These are phyloP conservation scores for Naganishia cerealis DNA, from an alignment of 1,284 basidiomycete genomes.

Conservation along the genomic window DNA sequence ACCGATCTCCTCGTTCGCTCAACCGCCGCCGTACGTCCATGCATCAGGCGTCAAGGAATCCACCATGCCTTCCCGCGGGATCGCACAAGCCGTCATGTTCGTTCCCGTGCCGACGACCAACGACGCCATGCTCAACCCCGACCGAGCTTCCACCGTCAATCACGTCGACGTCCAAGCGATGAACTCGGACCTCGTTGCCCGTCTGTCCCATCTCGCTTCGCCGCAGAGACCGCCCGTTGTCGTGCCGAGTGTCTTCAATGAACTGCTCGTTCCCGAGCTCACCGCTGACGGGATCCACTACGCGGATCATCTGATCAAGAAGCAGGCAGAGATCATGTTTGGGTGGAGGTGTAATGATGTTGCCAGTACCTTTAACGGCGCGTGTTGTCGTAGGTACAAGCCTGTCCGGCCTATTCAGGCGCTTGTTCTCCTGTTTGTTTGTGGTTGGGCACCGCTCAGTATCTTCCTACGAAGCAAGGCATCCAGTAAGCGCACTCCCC, in stretches of 20 bases:
- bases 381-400: conserved; percentile 78
- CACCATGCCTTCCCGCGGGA: conserved; percentile 39
- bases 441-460: conserved; percentile 63
- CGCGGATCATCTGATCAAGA: conserved; percentile 63
- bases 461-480: conserved; percentile 51
- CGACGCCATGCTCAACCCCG: conserved; percentile 65
- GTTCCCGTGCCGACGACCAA: conserved; percentile 76
- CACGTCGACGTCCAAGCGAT: conserved; percentile 78
- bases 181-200: conserved; percentile 76
- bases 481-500: conserved; percentile 48
- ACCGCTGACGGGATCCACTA: conserved; percentile 84
- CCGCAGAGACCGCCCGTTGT: conserved; percentile 55
- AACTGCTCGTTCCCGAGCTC: conserved; percentile 68
- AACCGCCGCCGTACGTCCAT: conserved; percentile 28
- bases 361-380: conserved; percentile 71
- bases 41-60: conserved; percentile 4
- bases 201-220: conserved; percentile 56
- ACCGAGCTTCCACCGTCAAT: conserved; percentile 68
- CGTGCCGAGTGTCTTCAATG: conserved; percentile 73
- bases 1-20: conserved; percentile 23
- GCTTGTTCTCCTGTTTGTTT: conserved; percentile 59
- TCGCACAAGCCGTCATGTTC: conserved; percentile 71
- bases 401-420: conserved; percentile 65
- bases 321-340: conserved; percentile 76
- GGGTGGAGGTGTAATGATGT: conserved; percentile 76